Evolutionary conservation across 1,139 yeast species (phyloP), one percentile per base, ranked within the genome.

Genomic region (Taphrina pruni): DNA sequence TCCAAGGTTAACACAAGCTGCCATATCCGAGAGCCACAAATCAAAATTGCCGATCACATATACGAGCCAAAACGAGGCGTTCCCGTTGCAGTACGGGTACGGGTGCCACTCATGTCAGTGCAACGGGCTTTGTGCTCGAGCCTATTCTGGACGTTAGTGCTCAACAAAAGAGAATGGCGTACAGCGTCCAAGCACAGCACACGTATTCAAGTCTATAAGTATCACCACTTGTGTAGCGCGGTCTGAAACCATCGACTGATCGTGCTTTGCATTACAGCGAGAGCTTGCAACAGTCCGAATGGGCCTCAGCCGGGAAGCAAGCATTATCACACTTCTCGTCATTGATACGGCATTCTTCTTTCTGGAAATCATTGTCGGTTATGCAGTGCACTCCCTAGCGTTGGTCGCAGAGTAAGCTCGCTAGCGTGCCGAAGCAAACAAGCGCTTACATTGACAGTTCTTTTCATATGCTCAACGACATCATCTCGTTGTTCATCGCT

Each of bases 401-500:
- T 72, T 71, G 26, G 73, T 72, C 36, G 66, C 69, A 12, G 64
- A 50, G 61, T 65, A 39, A 38, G 20, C n/a, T 17, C 35, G 14
- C 14, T 9, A 20, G n/a, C 35, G 38, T 11, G 32, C 35, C 17
- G 38, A 21, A 11, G 97, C 92, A 46, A 95, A 93, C 14, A 7
- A 21, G 55, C 38, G 55, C 38, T 50, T 7, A 50, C 36, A 8
- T 3, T 8, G 35, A 17, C 32, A 54, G 95, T 77, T 89, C 98
- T 0, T 94, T 94, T 84, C 99, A 94, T 79, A 94, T 94, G 78
- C 83, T 94, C 73, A 94, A 94, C 79, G 99, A 94, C 79, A 90
- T 94, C 70, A 87, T 94, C 70, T 91, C 98, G 0, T 82, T 94
- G 61, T 75, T 93, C 35, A 94, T 94, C 69, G 99, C 99, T 0